phyloP scores from a whole-genome alignment of 106 monocot species.

The Gastrodia elata region DNA sequence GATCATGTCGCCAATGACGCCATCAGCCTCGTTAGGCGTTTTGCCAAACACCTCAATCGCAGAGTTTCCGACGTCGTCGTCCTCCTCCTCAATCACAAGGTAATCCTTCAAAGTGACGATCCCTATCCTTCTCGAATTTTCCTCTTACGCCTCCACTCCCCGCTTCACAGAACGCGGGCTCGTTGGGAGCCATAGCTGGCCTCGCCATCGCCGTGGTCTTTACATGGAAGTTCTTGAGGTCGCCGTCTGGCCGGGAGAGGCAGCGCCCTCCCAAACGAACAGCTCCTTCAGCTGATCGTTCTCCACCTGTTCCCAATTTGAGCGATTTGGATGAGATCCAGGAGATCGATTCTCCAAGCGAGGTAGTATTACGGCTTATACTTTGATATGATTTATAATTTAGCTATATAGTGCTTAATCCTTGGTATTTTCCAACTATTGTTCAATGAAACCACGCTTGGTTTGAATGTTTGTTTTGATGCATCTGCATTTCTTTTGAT shows the following conservation, averaged over 20 bases:
- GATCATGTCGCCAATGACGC: constrained; percentile 29
- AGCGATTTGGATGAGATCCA: constrained; percentile 19
- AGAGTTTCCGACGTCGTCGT: constrained; percentile 35
- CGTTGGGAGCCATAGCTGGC: constrained; percentile 61
- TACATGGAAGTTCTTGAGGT: constrained; percentile 55
- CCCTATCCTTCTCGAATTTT: background rate
- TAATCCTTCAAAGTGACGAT: background rate
- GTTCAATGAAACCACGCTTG: too few species aligned
- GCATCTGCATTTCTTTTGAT: background rate
- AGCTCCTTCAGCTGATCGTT: constrained; percentile 7
- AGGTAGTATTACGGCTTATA: constrained; percentile 10
- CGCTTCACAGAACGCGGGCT: constrained; percentile 34
- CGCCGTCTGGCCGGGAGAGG: constrained; percentile 26
- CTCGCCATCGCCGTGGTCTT: constrained; percentile 69
- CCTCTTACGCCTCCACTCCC: background rate
- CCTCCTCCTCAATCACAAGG: constrained; percentile 56
- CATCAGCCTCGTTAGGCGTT: constrained; percentile 31
- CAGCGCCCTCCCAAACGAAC: constrained; percentile 25
- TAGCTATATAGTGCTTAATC: too few species aligned
- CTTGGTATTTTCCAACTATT: too few species aligned
- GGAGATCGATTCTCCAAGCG: constrained; percentile 4
- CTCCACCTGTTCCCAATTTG: constrained; percentile 1
- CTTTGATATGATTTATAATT: too few species aligned
- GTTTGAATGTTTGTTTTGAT: too few species aligned
- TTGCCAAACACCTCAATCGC: constrained; percentile 41